phyloP scores from a whole-genome alignment of 208 protist genomes.

The Endotrypanum monterogeii region DNA sequence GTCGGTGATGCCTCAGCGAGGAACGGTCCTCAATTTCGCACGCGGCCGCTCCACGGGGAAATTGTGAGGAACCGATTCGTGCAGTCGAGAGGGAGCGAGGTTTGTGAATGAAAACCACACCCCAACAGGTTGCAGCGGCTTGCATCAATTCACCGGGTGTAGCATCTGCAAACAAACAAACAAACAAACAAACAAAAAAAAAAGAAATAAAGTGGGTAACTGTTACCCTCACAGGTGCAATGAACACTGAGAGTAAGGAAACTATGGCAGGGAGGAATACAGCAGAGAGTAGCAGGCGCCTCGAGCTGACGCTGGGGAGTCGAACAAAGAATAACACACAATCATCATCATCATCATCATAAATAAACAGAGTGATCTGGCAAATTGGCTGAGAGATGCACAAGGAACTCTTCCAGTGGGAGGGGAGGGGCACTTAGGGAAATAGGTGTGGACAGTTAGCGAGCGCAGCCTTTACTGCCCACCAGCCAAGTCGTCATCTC shows the following conservation, averaged over 20 bases:
- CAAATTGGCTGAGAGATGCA: background rate
- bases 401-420: background rate
- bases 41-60: background rate
- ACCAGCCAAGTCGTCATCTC: conserved; percentile 6
- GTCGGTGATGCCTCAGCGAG: background rate
- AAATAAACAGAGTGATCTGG: background rate
- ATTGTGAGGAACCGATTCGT: background rate
- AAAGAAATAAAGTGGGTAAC: background rate
- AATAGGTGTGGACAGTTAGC: background rate
- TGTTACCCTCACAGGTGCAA: background rate
- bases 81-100: background rate
- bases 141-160: background rate
- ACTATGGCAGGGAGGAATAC: background rate
- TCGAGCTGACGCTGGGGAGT: background rate
- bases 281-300: conserved; percentile 9
- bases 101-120: background rate
- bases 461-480: background rate
- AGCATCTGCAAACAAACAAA: no score
- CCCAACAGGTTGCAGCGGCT: background rate
- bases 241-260: background rate
- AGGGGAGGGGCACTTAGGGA: background rate
- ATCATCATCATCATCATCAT: no score
- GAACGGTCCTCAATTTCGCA: background rate
- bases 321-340: background rate
- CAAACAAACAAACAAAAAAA: no score